Conservation (phyloP, 768 basidiomycete species). For the Botryobasidium botryosum region DNA sequence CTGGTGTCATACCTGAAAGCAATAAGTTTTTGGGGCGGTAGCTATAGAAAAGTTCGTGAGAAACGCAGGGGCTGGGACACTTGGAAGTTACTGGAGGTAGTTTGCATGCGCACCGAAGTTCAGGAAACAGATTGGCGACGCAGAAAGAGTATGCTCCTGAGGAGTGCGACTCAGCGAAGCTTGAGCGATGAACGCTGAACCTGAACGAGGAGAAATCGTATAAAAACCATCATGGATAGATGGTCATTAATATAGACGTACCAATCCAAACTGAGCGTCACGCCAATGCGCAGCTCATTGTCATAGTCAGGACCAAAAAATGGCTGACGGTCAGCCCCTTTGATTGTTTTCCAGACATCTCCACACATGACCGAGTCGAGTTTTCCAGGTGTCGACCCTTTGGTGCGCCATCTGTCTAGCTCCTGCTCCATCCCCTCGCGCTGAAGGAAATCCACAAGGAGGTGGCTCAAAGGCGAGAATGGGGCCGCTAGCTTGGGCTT, state of each 20-base stretch:
- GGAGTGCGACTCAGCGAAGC: background rate
- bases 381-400: background rate
- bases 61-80: too few relatives aligned
- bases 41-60: too few relatives aligned
- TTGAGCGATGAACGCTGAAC: background rate
- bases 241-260: too few relatives aligned
- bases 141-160: background rate
- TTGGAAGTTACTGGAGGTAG: too few relatives aligned
- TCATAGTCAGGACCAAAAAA: background rate
- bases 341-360: slow-evolving; percentile 1
- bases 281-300: background rate
- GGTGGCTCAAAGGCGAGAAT: background rate
- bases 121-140: slow-evolving; percentile 6
- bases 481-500: background rate
- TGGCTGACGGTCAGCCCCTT: background rate
- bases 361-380: slow-evolving; percentile 1
- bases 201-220: too few relatives aligned
- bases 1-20: slow-evolving; percentile 15
- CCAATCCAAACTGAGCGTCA: slow-evolving; percentile 1
- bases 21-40: slow-evolving; percentile 12
- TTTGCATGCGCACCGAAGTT: too few relatives aligned
- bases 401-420: background rate
- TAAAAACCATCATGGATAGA: too few relatives aligned
- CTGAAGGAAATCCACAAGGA: background rate
- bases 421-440: slow-evolving; percentile 1